Evolutionary conservation across 371 early-diverging fungal genomes (phyloP).

Genomic region (Circinella minor): DNA sequence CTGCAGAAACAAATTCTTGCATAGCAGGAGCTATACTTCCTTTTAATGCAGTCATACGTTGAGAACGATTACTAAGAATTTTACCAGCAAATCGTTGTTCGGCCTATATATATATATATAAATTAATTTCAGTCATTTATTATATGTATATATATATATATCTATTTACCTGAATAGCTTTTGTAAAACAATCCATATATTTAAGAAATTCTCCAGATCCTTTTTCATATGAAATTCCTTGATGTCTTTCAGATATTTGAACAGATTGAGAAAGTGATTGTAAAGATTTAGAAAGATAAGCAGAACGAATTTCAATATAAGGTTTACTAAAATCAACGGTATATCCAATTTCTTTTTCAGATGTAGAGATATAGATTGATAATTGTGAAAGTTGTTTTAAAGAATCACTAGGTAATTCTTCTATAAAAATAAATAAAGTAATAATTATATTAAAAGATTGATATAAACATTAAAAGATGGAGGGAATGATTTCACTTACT

Average conservation of each 20-base stretch:
- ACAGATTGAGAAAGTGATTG: slow-evolving; percentile 57
- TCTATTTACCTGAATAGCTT: slow-evolving; percentile 58
- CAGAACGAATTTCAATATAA: slow-evolving; percentile 76
- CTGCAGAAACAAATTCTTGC: slow-evolving; percentile 65
- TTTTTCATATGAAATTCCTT: slow-evolving; percentile 69
- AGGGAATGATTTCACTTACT: slow-evolving; percentile 33
- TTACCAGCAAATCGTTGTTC: slow-evolving; percentile 69
- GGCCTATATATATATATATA: slow-evolving; percentile 34
- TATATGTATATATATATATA: not conserved
- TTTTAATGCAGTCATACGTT: slow-evolving; percentile 59
- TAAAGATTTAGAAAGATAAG: slow-evolving; percentile 70
- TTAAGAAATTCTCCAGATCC: slow-evolving; percentile 69
- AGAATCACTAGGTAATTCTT: slow-evolving; percentile 21
- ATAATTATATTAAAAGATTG: not conserved
- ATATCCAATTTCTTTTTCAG: slow-evolving; percentile 64
- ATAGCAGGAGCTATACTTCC: slow-evolving; percentile 63
- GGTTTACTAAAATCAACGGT: slow-evolving; percentile 71
- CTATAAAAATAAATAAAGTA: not conserved
- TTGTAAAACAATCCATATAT: slow-evolving; percentile 63
- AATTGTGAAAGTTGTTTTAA: slow-evolving; percentile 62
- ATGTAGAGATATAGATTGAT: slow-evolving; percentile 66
- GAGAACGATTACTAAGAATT: slow-evolving; percentile 64
- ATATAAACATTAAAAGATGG: not conserved
- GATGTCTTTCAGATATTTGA: slow-evolving; percentile 50
- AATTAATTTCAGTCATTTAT: too few relatives aligned